Evolutionary conservation across 805 yeast genomes (phyloP), one percentile per base, ranked within the genome.

Genomic region (Lipomyces sp.): DNA sequence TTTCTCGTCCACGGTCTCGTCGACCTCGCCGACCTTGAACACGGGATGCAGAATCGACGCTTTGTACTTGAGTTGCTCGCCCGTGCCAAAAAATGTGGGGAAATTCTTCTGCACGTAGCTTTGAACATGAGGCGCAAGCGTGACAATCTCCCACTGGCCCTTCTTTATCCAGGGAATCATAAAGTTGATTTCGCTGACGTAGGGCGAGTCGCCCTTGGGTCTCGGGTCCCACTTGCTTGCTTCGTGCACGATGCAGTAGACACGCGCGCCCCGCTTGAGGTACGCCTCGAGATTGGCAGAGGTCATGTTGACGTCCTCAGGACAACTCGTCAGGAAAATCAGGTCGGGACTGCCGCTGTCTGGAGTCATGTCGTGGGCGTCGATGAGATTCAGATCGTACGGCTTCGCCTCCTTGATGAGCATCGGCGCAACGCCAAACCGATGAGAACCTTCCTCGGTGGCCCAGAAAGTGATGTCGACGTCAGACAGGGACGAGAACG

Each of bases 131-230:
- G 19, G 19, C 4, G 55, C 40, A 3, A 53, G 48, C 4, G 55
- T 38, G 10, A 35, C 43, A 22, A 53, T 31, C 8, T 50, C 39
- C 58, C 58, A 53, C 34, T 45, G 56, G 2, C 47, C 51, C 6
- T 35, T 26, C n/a, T 26, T 23, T 13, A 53, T 42, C 51, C 55
- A 51, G 0, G 58, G 55, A 8, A 34, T 39, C 58, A 53, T 53
- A 37, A 37, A 47, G 13, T 29, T 24, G 22, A 47, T 49, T 32
- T 50, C 47, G 19, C 8, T 19, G 11, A 39, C 34, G 33, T 53
- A 49, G 21, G 23, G 47, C 7, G 44, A 8, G 14, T 44, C 33
- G 21, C 40, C 51, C 2, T 33, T 29, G 3, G 44, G 45, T 11
- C 47, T 24, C n/a, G 32, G 21, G 29, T 49, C 44, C 48, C 48